These are phyloP conservation scores for Nissolia schottii DNA, from an alignment of 306 rosid genomes.

Conservation along the genomic window DNA sequence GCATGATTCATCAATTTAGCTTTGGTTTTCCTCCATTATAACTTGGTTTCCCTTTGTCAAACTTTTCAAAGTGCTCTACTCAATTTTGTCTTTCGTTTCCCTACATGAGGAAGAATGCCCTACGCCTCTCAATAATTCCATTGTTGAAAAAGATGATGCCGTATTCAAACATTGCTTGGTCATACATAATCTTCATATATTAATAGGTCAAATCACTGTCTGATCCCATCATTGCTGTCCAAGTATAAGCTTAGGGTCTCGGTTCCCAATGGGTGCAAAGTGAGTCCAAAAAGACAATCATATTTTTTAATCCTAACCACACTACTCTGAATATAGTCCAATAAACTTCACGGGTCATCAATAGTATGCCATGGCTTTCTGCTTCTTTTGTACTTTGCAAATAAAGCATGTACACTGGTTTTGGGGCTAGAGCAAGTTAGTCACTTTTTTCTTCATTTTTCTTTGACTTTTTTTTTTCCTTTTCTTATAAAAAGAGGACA, in stretches of 20 bases:
- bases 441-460: neutral
- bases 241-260: slow-evolving; percentile 27
- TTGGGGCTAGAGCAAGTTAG: neutral
- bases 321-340: slow-evolving; percentile 18
- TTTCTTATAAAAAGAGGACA: neutral
- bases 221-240: slow-evolving; percentile 28
- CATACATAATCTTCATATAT: slow-evolving; percentile 19
- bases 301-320: neutral
- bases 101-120: slow-evolving; percentile 33
- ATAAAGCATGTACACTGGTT: slow-evolving; percentile 10
- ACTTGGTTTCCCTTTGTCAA: slow-evolving; percentile 5
- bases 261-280: slow-evolving; percentile 23
- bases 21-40: slow-evolving; percentile 9
- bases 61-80: slow-evolving; percentile 28
- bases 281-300: slow-evolving; percentile 4
- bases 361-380: slow-evolving; percentile 1
- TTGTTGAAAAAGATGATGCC: slow-evolving; percentile 17
- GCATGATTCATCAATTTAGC: slow-evolving; percentile 13
- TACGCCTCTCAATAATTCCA: slow-evolving; percentile 17
- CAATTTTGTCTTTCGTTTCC: slow-evolving; percentile 20
- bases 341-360: slow-evolving; percentile 3
- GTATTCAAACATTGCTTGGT: neutral
- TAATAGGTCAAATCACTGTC: slow-evolving; percentile 29
- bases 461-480: neutral
- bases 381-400: slow-evolving; percentile 22